These are phyloP conservation scores for Aphanocladium album DNA, from an alignment of 2,329 filamentous ascomycete genomes.

Conservation along the genomic window DNA sequence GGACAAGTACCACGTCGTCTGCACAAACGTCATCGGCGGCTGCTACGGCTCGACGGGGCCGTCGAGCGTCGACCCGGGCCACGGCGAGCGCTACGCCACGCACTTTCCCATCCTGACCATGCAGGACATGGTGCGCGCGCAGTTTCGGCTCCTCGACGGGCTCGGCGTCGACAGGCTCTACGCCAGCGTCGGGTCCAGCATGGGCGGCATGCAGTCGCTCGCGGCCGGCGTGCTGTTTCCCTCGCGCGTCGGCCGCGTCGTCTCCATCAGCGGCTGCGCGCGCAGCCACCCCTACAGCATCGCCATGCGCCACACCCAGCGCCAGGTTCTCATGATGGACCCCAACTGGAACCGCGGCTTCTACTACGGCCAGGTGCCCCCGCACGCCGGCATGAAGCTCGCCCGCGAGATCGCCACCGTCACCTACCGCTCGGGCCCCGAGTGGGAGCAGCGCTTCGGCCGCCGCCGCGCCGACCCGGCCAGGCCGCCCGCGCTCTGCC, in stretches of 20 bases:
- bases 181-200: constrained; percentile 90
- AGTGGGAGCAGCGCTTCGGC: constrained; percentile 96
- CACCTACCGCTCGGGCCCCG: constrained; percentile 91
- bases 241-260: constrained; percentile 72
- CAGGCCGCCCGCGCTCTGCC: constrained; percentile 88
- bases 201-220: constrained; percentile 97
- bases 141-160: constrained; percentile 80
- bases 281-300: constrained; percentile 96
- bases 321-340: constrained; percentile 98
- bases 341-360: constrained; percentile 94
- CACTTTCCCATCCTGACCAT: constrained; percentile 93
- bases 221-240: constrained; percentile 82
- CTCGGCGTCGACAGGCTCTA: constrained; percentile 75
- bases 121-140: constrained; percentile 95
- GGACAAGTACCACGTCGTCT: constrained; percentile 86
- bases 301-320: constrained; percentile 95
- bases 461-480: constrained; percentile 77
- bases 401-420: constrained; percentile 96
- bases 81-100: constrained; percentile 85
- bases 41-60: constrained; percentile 96
- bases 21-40: constrained; percentile 92
- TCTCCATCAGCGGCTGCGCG: constrained; percentile 89
- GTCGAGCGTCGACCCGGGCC: constrained; percentile 78
- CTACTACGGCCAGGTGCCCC: constrained; percentile 84
- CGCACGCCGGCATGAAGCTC: constrained; percentile 96